Percentiles rank a stretch among this genome's conserved stretches.
These are phyloP conservation scores for Malus sylvestris DNA, from an alignment of 306 rosid genomes.

Conservation along the genomic window DNA sequence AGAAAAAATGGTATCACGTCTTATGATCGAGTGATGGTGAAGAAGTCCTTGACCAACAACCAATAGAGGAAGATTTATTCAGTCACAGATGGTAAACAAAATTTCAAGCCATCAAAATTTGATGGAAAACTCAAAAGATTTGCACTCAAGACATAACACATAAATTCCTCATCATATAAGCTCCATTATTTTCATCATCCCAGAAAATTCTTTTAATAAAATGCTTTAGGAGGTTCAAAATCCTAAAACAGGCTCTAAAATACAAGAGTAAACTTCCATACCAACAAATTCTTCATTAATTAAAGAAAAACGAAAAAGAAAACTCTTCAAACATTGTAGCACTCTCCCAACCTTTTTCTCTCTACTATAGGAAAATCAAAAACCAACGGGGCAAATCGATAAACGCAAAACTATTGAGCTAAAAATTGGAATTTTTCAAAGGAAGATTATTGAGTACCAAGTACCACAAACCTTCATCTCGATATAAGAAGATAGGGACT, in stretches of 20 bases:
- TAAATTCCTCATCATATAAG: slow-evolving; percentile 2
- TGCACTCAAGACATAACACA: neutral
- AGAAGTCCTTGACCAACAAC: too few relatives aligned
- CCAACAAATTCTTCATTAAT: slow-evolving; percentile 28
- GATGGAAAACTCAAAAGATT: neutral
- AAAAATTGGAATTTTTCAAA: slow-evolving; percentile 38
- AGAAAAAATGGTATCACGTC: too few relatives aligned
- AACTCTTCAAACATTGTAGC: slow-evolving; percentile 46
- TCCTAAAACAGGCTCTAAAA: slow-evolving; percentile 11
- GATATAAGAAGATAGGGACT: slow-evolving; percentile 56
- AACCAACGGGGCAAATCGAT: slow-evolving; percentile 33
- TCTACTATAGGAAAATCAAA: slow-evolving; percentile 37
- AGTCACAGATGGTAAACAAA: neutral
- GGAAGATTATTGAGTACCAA: slow-evolving; percentile 64
- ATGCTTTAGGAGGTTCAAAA: slow-evolving; percentile 18
- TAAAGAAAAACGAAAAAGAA: neutral
- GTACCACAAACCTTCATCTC: slow-evolving; percentile 49
- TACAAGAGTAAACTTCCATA: neutral
- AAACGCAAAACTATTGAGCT: slow-evolving; percentile 35
- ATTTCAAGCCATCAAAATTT: neutral
- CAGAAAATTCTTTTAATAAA: neutral
- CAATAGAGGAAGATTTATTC: too few relatives aligned
- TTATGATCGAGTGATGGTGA: too few relatives aligned
- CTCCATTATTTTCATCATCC: neutral
- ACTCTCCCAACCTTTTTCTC: slow-evolving; percentile 45